Base-by-base conservation (phyloP, 2,329 filamentous ascomycete genomes). In the Metarhizium rileyi region DNA sequence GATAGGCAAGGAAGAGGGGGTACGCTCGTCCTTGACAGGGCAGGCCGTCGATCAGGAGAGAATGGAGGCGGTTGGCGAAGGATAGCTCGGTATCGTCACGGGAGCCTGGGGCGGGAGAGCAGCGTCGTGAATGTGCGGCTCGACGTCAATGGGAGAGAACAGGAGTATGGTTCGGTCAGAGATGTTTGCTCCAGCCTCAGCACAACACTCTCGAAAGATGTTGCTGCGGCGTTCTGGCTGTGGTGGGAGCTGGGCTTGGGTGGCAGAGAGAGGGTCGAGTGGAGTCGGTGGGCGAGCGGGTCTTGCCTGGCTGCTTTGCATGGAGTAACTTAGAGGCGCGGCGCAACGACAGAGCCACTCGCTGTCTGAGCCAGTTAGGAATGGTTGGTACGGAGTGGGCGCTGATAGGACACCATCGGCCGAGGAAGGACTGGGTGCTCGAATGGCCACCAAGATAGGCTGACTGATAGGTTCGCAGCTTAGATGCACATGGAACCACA, bases 151-250 rank as follows among this genome's bases (percentile, higher is more conserved):
- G 23, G 35, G 25, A 22, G 10, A 44, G 44, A 27, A 43, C 38
- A 18, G 46, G 49, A 41, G 43, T 18, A 46, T 30, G 50, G 41
- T 25, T 35, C 40, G 52, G 45, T 46, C 22, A 46, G 36, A 35
- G 48, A 52, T 50, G 50, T 50, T 46, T 52, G 50, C 46, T 49
- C 46, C 51, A 51, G 49, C 46, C 51, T 53, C 43, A 50, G 35
- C 26, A 49, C 46, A 48, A 41, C 27, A 26, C 26, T 18, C 28
- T 28, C 41, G n/a, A 47, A 28, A 50, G 43, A 30, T 46, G 44
- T 47, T 50, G 38, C 45, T 47, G 23, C 44, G 45, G 49, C 46
- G 46, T 43, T 30, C 38, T 35, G 46, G 8, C 18, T 22, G 42
- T 26, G 25, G 46, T 48, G 38, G 38, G 46, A 48, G 38, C 35